Evolutionary conservation across 2,329 filamentous ascomycete species (phyloP).

Genomic region (Fusarium sp.): DNA sequence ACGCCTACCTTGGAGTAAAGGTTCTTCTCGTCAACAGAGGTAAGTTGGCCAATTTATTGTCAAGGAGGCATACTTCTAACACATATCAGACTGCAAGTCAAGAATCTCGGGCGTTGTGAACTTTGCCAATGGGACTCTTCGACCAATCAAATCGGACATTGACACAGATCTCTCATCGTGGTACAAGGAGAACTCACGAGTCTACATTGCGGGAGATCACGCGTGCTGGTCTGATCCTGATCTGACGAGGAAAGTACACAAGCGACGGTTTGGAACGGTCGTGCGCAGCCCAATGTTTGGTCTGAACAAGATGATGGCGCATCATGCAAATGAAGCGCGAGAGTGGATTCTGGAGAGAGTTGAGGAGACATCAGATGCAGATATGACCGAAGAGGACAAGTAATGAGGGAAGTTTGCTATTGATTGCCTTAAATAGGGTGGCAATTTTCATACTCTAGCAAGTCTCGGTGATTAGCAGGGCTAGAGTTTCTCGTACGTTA

Average conservation of each 20-base stretch:
- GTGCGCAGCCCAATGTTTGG: slow-evolving; percentile 64
- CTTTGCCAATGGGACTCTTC: slow-evolving; percentile 84
- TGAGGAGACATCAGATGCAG: slow-evolving; percentile 54
- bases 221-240: slow-evolving; percentile 80
- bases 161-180: slow-evolving; percentile 81
- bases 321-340: slow-evolving; percentile 66
- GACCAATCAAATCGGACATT: slow-evolving; percentile 83
- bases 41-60: slow-evolving; percentile 54
- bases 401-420: slow-evolving; percentile 34
- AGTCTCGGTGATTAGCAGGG: slow-evolving; percentile 5
- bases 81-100: slow-evolving; percentile 70
- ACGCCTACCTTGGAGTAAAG: slow-evolving; percentile 87
- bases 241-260: slow-evolving; percentile 70
- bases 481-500: slow-evolving; percentile 6
- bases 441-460: neutral
- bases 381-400: slow-evolving; percentile 67
- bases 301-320: slow-evolving; percentile 70
- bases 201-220: slow-evolving; percentile 84
- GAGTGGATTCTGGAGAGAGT: slow-evolving; percentile 65
- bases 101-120: slow-evolving; percentile 81
- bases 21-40: slow-evolving; percentile 84
- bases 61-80: slow-evolving; percentile 27
- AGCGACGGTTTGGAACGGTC: slow-evolving; percentile 73
- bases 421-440: neutral
- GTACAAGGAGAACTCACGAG: slow-evolving; percentile 86